Evolutionary conservation across 2,329 filamentous ascomycete genomes (phyloP).

Genomic region (Hymenoscyphus fructigenus): DNA sequence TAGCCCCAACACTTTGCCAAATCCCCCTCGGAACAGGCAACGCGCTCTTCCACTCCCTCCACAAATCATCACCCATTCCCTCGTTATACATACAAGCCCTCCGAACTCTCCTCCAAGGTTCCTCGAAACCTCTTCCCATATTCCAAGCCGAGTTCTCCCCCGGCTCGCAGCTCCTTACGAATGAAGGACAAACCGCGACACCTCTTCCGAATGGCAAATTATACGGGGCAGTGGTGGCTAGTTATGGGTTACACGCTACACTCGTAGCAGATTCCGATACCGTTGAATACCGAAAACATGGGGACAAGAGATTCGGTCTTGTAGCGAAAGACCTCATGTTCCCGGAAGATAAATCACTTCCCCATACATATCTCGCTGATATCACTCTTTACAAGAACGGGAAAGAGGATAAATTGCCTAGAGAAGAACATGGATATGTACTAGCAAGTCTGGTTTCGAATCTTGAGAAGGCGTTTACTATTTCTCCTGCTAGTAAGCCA

Average conservation of each 20-base stretch:
- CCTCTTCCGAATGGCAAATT: slow-evolving; percentile 39
- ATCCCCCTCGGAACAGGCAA: slow-evolving; percentile 66
- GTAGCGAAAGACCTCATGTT: slow-evolving; percentile 75
- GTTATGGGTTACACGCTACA: slow-evolving; percentile 86
- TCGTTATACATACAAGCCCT: slow-evolving; percentile 41
- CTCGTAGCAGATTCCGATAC: slow-evolving; percentile 92
- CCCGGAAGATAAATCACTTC: slow-evolving; percentile 46
- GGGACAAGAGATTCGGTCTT: slow-evolving; percentile 78
- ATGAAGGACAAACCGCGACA: slow-evolving; percentile 31
- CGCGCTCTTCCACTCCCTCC: slow-evolving; percentile 42
- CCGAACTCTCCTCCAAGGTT: slow-evolving; percentile 59
- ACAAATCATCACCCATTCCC: slow-evolving; percentile 3
- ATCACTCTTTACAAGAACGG: slow-evolving; percentile 41
- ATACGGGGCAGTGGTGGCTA: slow-evolving; percentile 80
- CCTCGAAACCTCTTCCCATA: slow-evolving; percentile 54
- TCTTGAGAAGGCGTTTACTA: slow-evolving; percentile 77
- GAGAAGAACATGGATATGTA: slow-evolving; percentile 68
- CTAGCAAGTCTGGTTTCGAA: slow-evolving; percentile 76
- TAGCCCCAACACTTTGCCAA: slow-evolving; percentile 48
- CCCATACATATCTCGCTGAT: slow-evolving; percentile 56
- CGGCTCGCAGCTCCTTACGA: slow-evolving; percentile 47
- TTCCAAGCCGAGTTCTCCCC: slow-evolving; percentile 63
- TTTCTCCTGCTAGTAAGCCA: slow-evolving; percentile 71
- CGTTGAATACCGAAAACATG: slow-evolving; percentile 72
- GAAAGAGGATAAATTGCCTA: slow-evolving; percentile 36